Conservation (phyloP, 345 rosid species). For the Aurinia saxatilis region DNA sequence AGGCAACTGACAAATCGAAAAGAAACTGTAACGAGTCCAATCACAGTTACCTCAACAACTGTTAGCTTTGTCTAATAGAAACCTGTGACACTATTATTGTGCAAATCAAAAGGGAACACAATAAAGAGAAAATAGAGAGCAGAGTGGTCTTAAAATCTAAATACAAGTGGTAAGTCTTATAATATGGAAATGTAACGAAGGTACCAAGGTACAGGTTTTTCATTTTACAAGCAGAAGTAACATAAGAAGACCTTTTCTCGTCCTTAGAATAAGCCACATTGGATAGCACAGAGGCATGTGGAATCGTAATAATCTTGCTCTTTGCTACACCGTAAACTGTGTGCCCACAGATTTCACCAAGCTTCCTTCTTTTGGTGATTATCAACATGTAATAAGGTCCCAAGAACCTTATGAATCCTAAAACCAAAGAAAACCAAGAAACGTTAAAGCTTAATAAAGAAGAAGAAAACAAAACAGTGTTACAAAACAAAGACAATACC, state of each 20-base stretch:
- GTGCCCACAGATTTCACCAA: conserved; percentile 83
- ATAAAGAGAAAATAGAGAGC: conserved; percentile 21
- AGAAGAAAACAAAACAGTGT: neutral
- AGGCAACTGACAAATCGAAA: conserved; percentile 13
- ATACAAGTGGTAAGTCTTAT: conserved; percentile 35
- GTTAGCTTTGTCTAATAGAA: conserved; percentile 35
- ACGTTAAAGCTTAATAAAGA: neutral
- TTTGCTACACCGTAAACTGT: conserved; percentile 55
- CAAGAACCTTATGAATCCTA: conserved; percentile 86
- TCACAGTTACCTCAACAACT: conserved; percentile 37
- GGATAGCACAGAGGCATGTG: conserved; percentile 58
- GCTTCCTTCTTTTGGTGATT: conserved; percentile 80
- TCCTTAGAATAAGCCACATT: conserved; percentile 83
- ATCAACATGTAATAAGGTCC: conserved; percentile 93
- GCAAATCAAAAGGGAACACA: conserved; percentile 23
- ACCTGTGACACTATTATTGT: conserved; percentile 33
- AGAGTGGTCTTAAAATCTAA: conserved; percentile 32
- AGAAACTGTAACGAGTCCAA: conserved; percentile 21
- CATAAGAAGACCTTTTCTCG: conserved; percentile 99
- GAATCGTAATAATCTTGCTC: conserved; percentile 68
- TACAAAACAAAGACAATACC: conserved; percentile 30
- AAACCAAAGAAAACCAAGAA: conserved; percentile 13
- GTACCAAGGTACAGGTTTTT: conserved; percentile 48
- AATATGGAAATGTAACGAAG: conserved; percentile 29
- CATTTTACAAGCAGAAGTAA: conserved; percentile 83